Percentiles rank a stretch among this genome's conserved stretches.
These are phyloP conservation scores for Backusella liffmaniae DNA, from an alignment of 192 early-diverging fungal species.

Conservation along the genomic window DNA sequence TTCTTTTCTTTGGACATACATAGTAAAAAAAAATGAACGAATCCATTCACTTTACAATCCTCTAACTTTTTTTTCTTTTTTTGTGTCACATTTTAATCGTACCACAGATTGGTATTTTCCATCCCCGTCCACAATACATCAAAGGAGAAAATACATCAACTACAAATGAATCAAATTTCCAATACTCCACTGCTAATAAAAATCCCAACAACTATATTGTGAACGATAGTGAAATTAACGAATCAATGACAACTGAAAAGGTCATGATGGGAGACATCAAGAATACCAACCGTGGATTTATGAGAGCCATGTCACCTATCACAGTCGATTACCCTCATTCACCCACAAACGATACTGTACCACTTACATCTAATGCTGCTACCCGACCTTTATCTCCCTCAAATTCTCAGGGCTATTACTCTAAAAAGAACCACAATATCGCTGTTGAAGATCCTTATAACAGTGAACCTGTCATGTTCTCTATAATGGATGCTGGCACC, in stretches of 20 bases:
- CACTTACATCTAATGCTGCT: conserved; percentile 13
- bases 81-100: neutral
- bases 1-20: no score
- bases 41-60: neutral
- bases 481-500: conserved; percentile 4
- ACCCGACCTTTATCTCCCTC: conserved; percentile 14
- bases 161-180: conserved; percentile 9
- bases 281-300: conserved; percentile 9
- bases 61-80: neutral
- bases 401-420: neutral
- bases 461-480: conserved; percentile 12
- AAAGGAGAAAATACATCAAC: neutral
- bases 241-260: neutral
- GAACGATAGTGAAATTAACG: neutral
- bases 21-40: neutral
- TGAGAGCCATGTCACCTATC: conserved; percentile 19
- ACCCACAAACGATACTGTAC: conserved; percentile 12
- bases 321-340: conserved; percentile 15
- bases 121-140: conserved; percentile 10
- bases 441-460: conserved; percentile 16
- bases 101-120: conserved; percentile 11
- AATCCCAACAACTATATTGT: neutral
- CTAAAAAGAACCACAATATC: neutral
- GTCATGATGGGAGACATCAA: neutral
- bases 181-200: neutral